Evolutionary conservation across 106 monocot species (phyloP).

Genomic region (Dioscorea zingiberensis): DNA sequence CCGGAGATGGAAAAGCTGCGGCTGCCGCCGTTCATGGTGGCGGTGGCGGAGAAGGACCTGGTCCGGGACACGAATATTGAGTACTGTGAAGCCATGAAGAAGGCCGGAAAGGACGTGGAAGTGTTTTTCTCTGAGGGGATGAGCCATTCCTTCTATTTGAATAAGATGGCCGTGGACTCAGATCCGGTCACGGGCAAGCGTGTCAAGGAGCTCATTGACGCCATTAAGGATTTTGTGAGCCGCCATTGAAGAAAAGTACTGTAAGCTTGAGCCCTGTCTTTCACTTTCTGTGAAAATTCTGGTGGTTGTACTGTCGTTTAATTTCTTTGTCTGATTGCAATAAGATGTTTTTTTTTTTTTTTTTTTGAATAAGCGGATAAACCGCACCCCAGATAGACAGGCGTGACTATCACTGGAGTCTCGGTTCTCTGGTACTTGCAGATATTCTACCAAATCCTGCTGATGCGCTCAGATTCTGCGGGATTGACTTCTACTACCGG

Average conservation of each 20-base stretch:
- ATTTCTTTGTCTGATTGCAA: no score
- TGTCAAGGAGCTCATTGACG: slow-evolving; percentile 41
- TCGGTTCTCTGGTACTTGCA: no score
- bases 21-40: slow-evolving; percentile 59
- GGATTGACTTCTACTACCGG: no score
- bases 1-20: slow-evolving; percentile 27
- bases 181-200: slow-evolving; percentile 33
- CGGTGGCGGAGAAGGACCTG: slow-evolving; percentile 57
- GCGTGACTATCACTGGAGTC: no score
- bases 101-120: slow-evolving; percentile 67
- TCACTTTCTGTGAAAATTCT: no score
- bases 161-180: slow-evolving; percentile 51
- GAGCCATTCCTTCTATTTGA: slow-evolving; percentile 73
- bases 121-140: slow-evolving; percentile 36
- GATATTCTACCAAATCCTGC: no score
- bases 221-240: slow-evolving; percentile 51
- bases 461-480: no score
- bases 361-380: no score
- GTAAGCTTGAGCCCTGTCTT: no score
- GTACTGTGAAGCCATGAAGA: slow-evolving; percentile 54
- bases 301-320: no score
- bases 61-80: slow-evolving; percentile 65
- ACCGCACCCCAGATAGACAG: no score
- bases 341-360: no score
- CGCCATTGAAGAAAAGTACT: background rate